A percentile compares a stretch with the other conserved stretches of the same genome.
Evolutionary conservation across 2,329 filamentous ascomycete genomes (phyloP).

Genomic region (Venturiaceae sp.): DNA sequence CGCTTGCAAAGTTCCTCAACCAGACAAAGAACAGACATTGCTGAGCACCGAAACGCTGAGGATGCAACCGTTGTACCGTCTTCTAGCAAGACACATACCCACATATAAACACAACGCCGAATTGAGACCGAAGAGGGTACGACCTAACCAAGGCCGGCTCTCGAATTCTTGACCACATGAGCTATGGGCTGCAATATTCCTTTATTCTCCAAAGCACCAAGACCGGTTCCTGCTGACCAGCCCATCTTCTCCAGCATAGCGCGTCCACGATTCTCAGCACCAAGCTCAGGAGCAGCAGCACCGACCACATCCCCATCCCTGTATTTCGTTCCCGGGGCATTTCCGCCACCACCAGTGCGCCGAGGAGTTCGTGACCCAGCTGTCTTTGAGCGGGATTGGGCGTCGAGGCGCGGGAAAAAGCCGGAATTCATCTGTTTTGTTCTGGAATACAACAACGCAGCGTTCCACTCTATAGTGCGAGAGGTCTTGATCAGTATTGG

Average conservation of each 20-base stretch:
- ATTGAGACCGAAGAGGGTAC: background rate
- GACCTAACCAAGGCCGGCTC: slow-evolving; percentile 64
- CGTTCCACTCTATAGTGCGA: slow-evolving; percentile 52
- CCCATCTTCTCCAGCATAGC: slow-evolving; percentile 96
- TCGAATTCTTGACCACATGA: slow-evolving; percentile 78
- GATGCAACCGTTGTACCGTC: too few relatives aligned
- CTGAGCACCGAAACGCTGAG: too few relatives aligned
- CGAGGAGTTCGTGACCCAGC: slow-evolving; percentile 9
- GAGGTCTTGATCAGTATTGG: slow-evolving; percentile 68
- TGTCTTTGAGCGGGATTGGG: background rate
- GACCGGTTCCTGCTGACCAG: slow-evolving; percentile 76
- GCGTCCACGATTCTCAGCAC: slow-evolving; percentile 71
- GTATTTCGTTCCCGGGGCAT: slow-evolving; percentile 31
- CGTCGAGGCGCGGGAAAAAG: slow-evolving; percentile 19
- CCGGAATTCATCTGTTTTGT: slow-evolving; percentile 38
- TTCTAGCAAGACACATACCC: too few relatives aligned
- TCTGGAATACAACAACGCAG: slow-evolving; percentile 40
- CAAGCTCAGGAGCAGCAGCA: slow-evolving; percentile 73
- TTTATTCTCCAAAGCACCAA: slow-evolving; percentile 75
- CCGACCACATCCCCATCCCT: slow-evolving; percentile 84
- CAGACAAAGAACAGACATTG: too few relatives aligned
- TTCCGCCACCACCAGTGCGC: background rate
- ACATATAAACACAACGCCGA: too few relatives aligned
- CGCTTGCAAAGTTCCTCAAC: too few relatives aligned
- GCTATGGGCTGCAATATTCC: slow-evolving; percentile 79